These are phyloP conservation scores for Trametes cingulata DNA, from an alignment of 768 basidiomycete species.

Conservation along the genomic window DNA sequence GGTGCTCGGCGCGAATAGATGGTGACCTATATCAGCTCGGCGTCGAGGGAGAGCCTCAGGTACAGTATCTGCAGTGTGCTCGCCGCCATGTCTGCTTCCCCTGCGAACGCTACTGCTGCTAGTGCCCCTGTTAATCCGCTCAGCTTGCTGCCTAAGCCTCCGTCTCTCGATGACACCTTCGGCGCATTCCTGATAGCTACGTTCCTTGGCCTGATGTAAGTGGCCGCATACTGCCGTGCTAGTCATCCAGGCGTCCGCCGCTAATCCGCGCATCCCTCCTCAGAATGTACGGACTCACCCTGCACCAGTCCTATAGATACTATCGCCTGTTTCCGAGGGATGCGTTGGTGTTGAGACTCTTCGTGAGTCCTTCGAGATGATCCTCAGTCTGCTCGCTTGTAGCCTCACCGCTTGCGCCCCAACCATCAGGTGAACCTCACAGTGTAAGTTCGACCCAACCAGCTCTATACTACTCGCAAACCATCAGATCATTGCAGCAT, in stretches of 20 bases:
- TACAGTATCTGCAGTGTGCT: too few relatives aligned
- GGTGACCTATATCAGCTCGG: neutral
- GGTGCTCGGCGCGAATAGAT: neutral
- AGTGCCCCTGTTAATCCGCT: neutral
- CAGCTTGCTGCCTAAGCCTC: neutral
- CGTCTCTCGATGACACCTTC: conserved; percentile 1
- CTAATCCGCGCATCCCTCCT: too few relatives aligned
- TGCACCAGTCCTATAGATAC: conserved; percentile 4
- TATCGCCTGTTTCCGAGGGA: neutral
- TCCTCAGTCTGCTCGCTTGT: too few relatives aligned
- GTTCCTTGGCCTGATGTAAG: conserved; percentile 2
- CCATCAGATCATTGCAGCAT: neutral
- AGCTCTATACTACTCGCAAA: too few relatives aligned
- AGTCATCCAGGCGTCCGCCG: neutral
- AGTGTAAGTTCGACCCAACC: neutral
- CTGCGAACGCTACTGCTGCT: neutral
- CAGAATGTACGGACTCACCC: conserved; percentile 7
- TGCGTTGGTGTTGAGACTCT: neutral
- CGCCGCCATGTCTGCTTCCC: neutral
- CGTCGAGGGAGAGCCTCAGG: neutral
- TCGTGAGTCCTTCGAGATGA: neutral
- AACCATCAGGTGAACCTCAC: neutral
- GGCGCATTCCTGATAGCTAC: conserved; percentile 5
- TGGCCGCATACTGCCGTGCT: neutral
- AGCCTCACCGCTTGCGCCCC: neutral